Conservation (phyloP, 2,329 filamentous ascomycete genomes). For the Aspergillus sp. region DNA sequence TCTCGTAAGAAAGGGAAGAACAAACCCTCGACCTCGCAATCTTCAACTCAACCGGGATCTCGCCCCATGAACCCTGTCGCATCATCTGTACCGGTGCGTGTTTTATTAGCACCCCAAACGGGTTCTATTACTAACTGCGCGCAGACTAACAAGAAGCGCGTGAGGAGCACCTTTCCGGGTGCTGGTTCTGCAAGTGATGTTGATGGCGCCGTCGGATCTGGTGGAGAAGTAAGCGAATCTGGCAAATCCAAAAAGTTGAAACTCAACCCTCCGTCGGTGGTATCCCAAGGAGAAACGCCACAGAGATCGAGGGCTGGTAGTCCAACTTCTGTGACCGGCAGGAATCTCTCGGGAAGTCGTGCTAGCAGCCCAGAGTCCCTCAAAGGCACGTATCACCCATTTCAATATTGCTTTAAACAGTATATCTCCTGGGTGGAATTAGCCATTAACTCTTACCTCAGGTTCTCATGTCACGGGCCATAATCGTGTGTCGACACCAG, state of each 20-base stretch:
- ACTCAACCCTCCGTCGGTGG: constrained; percentile 43
- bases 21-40: constrained; percentile 52
- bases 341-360: constrained; percentile 34
- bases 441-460: not conserved
- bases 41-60: constrained; percentile 41
- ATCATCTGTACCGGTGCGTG: constrained; percentile 55
- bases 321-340: constrained; percentile 36
- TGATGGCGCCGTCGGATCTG: constrained; percentile 53
- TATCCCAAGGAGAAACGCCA: constrained; percentile 44
- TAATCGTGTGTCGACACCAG: constrained; percentile 33
- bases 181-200: constrained; percentile 56
- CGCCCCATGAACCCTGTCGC: constrained; percentile 64
- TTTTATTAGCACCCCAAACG: not conserved
- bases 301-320: constrained; percentile 51
- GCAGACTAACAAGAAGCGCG: constrained; percentile 54
- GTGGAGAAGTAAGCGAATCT: constrained; percentile 47
- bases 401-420: not conserved
- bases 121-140: constrained; percentile 8
- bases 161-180: constrained; percentile 30
- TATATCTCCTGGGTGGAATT: too few relatives aligned
- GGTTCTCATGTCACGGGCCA: constrained; percentile 17
- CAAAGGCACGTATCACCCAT: constrained; percentile 24
- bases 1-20: constrained; percentile 76
- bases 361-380: constrained; percentile 41
- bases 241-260: constrained; percentile 50